Evolutionary conservation across 2,329 filamentous ascomycete species (phyloP), one percentile per base, ranked within the genome.

Genomic region (Venturia nashicola): DNA sequence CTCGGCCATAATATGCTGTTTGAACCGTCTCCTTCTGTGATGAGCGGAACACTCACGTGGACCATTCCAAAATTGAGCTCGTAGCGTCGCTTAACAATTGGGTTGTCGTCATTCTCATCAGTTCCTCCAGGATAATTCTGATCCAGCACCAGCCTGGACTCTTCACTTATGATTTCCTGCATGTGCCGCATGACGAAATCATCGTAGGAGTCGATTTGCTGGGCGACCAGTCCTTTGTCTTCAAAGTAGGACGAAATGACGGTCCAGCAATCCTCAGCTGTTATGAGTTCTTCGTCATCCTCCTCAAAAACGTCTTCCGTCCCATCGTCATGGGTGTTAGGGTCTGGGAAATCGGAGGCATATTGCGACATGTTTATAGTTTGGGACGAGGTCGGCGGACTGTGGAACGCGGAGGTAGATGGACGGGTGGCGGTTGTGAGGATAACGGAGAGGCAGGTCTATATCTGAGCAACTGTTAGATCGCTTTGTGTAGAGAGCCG

Each of bases 231-330:
- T 71, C 94, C 93, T 78, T 97, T 99, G 67, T 86, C 84, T 70
- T 97, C 91, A 78, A 99, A 99, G 80, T 97, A 97, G 11, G 94
- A 89, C 64, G 90, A 91, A 74, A 99, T 97, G 72, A 97, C 93
- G 68, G 89, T 89, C 94, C 95, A 99, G 80, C 91, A 97, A 78
- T 99, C 95, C 79, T 97, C 94, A 66, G 92, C 90, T 34, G 92
- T 96, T 78, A 97, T 96, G 69, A 80, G 80, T 66, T 82, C 78
- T 67, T 86, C 84, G 43, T 84, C 72, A 48, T 79, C 86, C 65
- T 83, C 85, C 18, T 74, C 71, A 64, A 71, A 70, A 70, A 88
- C 88, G 67, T 86, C 84, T 20, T 61, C 59, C 8, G 27, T 14
- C 40, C 40, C 32, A 57, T 57, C 51, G n/a, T 46, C 18, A 14